These are phyloP conservation scores for Rhizophagus prolifer DNA, from an alignment of 192 early-diverging fungal species.

Conservation along the genomic window DNA sequence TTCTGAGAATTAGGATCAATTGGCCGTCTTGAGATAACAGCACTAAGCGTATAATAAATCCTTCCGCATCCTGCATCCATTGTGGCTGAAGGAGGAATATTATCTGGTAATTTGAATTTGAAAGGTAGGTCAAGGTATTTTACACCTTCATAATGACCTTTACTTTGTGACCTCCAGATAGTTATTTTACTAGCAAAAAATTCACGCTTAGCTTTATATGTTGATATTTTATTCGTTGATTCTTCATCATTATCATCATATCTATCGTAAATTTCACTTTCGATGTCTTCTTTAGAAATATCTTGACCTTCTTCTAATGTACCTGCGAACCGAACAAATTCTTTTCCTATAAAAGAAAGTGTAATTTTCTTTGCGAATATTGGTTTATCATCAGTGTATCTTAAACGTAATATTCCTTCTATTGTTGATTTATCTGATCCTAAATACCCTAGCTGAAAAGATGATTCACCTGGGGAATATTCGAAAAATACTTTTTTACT, in stretches of 20 bases:
- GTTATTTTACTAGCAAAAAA: neutral
- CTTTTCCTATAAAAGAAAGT: slow-evolving; percentile 4
- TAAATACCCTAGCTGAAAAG: slow-evolving; percentile 16
- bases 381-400: neutral
- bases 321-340: neutral
- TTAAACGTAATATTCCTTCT: neutral
- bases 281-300: neutral
- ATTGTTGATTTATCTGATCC: neutral
- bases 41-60: slow-evolving; percentile 18
- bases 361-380: slow-evolving; percentile 2
- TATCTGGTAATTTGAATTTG: neutral
- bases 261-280: neutral
- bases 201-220: neutral
- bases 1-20: neutral
- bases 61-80: slow-evolving; percentile 3
- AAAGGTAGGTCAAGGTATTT: slow-evolving; percentile 13
- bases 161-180: slow-evolving; percentile 16
- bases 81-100: neutral
- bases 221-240: neutral
- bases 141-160: slow-evolving; percentile 17
- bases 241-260: neutral
- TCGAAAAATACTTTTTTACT: slow-evolving; percentile 6
- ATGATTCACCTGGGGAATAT: neutral
- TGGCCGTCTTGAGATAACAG: neutral
- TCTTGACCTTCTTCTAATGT: neutral